Evolutionary conservation across 441 rosid species (phyloP).

Genomic region (Capsella rubella): DNA sequence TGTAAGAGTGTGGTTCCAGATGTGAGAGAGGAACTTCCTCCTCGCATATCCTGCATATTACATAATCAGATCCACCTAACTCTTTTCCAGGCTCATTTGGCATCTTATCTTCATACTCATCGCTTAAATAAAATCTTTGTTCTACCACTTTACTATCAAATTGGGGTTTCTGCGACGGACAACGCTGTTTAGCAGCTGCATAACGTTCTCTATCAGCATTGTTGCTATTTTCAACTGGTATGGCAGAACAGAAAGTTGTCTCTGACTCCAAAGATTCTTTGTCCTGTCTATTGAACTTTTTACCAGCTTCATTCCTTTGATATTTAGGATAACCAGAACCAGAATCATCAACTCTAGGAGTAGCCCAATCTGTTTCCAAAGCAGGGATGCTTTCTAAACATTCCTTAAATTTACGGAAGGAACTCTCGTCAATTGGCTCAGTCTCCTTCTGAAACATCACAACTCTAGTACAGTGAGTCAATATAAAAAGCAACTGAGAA

Average conservation of each 20-base stretch:
- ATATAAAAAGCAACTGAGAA: conserved; percentile 82
- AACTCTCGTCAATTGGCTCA: conserved; percentile 70
- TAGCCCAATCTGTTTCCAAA: conserved; percentile 70
- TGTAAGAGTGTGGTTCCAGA: conserved; percentile 84
- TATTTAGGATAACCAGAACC: conserved; percentile 43
- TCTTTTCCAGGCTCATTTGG: conserved; percentile 48
- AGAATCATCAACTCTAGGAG: conserved; percentile 52
- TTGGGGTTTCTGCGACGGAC: conserved; percentile 46
- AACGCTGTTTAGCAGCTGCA: conserved; percentile 45
- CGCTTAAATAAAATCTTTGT: conserved; percentile 42
- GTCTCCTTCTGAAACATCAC: conserved; percentile 80
- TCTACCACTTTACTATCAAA: conserved; percentile 44
- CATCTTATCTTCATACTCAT: conserved; percentile 54
- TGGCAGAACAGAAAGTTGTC: conserved; percentile 42
- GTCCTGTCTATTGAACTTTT: conserved; percentile 39
- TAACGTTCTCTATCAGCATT: conserved; percentile 44
- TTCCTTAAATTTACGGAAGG: conserved; percentile 69
- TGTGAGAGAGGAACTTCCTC: conserved; percentile 74
- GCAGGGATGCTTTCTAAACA: conserved; percentile 83
- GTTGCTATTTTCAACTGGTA: conserved; percentile 43
- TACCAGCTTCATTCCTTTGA: conserved; percentile 47
- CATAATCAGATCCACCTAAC: conserved; percentile 58
- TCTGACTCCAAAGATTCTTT: conserved; percentile 50
- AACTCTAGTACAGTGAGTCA: conserved; percentile 88
- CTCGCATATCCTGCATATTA: conserved; percentile 87